phyloP scores from a whole-genome alignment of 1,139 yeast species.

The Suhomyces coccinellae region DNA sequence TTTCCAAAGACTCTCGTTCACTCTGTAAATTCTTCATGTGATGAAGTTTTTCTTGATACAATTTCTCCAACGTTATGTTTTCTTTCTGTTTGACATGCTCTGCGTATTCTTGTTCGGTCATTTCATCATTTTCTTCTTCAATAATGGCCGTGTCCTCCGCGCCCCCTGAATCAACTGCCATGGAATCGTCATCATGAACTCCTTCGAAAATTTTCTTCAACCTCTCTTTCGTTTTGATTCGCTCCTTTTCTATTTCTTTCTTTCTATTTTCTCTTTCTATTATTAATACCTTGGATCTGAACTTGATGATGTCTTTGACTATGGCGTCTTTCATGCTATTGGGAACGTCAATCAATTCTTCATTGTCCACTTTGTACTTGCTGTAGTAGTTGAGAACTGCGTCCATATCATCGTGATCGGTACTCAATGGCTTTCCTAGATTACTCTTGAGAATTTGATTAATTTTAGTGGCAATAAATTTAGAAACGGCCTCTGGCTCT shows the following conservation, averaged over 20 bases:
- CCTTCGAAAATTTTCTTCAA: conserved; percentile 53
- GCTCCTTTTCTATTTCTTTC: conserved; percentile 52
- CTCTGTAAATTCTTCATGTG: conserved; percentile 21
- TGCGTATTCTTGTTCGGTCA: conserved; percentile 39
- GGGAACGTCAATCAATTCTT: conserved; percentile 66
- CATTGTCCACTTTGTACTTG: conserved; percentile 56
- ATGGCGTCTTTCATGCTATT: conserved; percentile 56
- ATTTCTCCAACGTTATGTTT: conserved; percentile 20
- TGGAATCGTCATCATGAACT: conserved; percentile 9
- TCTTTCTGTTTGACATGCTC: conserved; percentile 21
- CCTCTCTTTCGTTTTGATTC: conserved; percentile 51
- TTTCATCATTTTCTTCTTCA: conserved; percentile 27
- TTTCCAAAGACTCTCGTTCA: conserved; percentile 20
- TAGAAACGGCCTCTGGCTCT: not conserved
- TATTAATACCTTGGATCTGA: conserved; percentile 59
- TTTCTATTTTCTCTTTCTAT: conserved; percentile 58
- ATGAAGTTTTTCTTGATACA: conserved; percentile 20
- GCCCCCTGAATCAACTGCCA: conserved; percentile 14
- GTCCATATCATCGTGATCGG: conserved; percentile 39
- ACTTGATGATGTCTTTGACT: conserved; percentile 58
- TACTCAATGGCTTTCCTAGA: conserved; percentile 19
- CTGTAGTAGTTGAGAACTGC: conserved; percentile 36
- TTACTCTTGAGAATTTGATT: conserved; percentile 21
- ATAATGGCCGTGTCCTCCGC: conserved; percentile 13
- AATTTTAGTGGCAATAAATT: conserved; percentile 5